A percentile compares a stretch with the other conserved stretches of the same genome.
Evolutionary conservation across 2,329 filamentous ascomycete species (phyloP).

Genomic region (Pseudogymnoascus sp.): DNA sequence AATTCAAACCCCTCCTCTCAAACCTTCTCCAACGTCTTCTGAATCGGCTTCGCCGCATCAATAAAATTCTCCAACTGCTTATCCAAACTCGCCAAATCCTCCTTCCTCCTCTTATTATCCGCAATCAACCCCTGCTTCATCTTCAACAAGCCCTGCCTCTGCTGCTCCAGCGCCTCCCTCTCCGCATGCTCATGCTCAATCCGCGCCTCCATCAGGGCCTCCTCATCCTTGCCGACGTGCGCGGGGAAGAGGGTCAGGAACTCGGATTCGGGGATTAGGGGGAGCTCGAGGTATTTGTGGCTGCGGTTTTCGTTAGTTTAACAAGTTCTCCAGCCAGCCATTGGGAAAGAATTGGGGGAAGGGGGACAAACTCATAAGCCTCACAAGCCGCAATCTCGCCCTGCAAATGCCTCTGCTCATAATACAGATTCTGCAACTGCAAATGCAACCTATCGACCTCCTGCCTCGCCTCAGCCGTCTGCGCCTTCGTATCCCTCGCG

Average conservation of each 20-base stretch:
- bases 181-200: constrained; percentile 86
- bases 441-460: constrained; percentile 89
- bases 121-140: constrained; percentile 60
- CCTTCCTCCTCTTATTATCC: constrained; percentile 86
- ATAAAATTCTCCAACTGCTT: constrained; percentile 91
- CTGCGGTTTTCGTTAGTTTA: constrained; percentile 33
- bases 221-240: constrained; percentile 61
- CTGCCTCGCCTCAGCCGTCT: constrained; percentile 77
- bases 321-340: neutral
- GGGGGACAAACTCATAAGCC: constrained; percentile 67
- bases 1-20: neutral
- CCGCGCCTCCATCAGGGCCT: constrained; percentile 76
- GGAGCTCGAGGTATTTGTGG: constrained; percentile 80
- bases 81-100: constrained; percentile 84
- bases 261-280: constrained; percentile 73
- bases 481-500: constrained; percentile 75
- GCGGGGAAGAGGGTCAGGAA: constrained; percentile 73
- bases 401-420: constrained; percentile 84
- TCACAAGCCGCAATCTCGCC: constrained; percentile 88
- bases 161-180: constrained; percentile 75
- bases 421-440: constrained; percentile 90
- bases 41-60: constrained; percentile 81
- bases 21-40: constrained; percentile 74
- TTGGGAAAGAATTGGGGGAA: neutral
- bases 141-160: constrained; percentile 67